Conservation (phyloP, 2,329 filamentous ascomycete species). For the Akanthomyces uredinophilus region DNA sequence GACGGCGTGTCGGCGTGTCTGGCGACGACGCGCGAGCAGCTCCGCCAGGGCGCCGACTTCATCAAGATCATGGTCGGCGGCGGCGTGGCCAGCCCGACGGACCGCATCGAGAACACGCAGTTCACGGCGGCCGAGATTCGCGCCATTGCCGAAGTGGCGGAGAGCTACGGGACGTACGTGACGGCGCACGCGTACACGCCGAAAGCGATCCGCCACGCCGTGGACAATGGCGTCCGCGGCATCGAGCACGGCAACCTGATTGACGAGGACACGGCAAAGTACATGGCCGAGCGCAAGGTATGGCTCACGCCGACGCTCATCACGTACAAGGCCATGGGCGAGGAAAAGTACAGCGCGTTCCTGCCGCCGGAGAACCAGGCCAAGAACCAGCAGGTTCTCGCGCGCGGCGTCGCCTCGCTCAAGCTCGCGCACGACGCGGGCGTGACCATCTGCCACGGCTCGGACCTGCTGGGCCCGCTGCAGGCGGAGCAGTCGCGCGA, state of each 20-base stretch:
- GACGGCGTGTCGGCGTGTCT: constrained; percentile 53
- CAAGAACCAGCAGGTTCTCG: constrained; percentile 49
- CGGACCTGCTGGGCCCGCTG: constrained; percentile 31
- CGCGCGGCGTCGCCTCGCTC: constrained; percentile 40
- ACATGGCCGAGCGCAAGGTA: constrained; percentile 44
- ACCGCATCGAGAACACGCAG: constrained; percentile 48
- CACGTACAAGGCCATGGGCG: constrained; percentile 45
- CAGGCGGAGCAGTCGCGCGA: constrained; percentile 28
- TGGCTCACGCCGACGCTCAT: constrained; percentile 52
- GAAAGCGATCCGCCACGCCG: constrained; percentile 46
- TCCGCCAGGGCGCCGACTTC: constrained; percentile 53
- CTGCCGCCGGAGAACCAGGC: constrained; percentile 36
- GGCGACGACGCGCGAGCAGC: constrained; percentile 46
- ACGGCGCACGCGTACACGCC: constrained; percentile 56
- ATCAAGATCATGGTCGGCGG: constrained; percentile 58
- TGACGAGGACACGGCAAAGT: constrained; percentile 37
- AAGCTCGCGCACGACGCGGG: constrained; percentile 46
- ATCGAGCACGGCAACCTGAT: constrained; percentile 46
- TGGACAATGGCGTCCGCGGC: constrained; percentile 49
- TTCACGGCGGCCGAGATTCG: constrained; percentile 53
- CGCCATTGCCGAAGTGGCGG: constrained; percentile 47
- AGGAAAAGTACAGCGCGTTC: constrained; percentile 37
- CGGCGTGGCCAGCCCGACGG: constrained; percentile 52
- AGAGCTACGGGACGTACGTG: constrained; percentile 45
- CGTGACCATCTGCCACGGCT: constrained; percentile 51